These are phyloP conservation scores for Lipomyces sp. DNA, from an alignment of 805 yeast species.

Conservation along the genomic window DNA sequence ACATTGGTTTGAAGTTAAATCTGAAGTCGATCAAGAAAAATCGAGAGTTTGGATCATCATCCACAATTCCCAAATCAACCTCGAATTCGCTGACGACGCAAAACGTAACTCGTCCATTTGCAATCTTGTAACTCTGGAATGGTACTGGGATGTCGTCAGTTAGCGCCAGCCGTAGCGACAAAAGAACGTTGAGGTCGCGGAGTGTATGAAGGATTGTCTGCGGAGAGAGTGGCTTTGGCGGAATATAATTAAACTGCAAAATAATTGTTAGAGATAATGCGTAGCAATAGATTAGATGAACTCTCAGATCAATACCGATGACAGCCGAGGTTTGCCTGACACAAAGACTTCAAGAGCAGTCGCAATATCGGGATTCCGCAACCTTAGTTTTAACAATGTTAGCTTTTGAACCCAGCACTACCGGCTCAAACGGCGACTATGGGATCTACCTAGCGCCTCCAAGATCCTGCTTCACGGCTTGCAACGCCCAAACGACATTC, in stretches of 20 bases:
- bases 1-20: conserved; percentile 56
- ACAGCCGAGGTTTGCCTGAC: conserved; percentile 52
- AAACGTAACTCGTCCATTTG: conserved; percentile 77
- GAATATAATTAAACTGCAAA: conserved; percentile 50
- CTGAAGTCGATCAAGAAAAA: conserved; percentile 79
- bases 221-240: conserved; percentile 56
- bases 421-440: background rate
- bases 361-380: conserved; percentile 87
- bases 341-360: conserved; percentile 86
- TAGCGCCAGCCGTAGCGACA: conserved; percentile 76
- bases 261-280: background rate
- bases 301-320: conserved; percentile 20
- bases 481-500: conserved; percentile 67
- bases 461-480: conserved; percentile 68
- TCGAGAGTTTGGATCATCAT: conserved; percentile 63
- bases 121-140: conserved; percentile 65
- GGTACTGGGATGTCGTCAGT: conserved; percentile 61
- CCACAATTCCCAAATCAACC: conserved; percentile 77
- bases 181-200: conserved; percentile 68
- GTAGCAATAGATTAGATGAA: background rate
- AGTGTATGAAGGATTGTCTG: conserved; percentile 64
- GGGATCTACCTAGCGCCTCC: conserved; percentile 71
- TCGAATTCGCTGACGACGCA: conserved; percentile 67
- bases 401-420: background rate
- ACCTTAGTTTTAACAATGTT: conserved; percentile 28